These are phyloP conservation scores for Fusarium compactum DNA, from an alignment of 2,329 filamentous ascomycete species.

Conservation along the genomic window DNA sequence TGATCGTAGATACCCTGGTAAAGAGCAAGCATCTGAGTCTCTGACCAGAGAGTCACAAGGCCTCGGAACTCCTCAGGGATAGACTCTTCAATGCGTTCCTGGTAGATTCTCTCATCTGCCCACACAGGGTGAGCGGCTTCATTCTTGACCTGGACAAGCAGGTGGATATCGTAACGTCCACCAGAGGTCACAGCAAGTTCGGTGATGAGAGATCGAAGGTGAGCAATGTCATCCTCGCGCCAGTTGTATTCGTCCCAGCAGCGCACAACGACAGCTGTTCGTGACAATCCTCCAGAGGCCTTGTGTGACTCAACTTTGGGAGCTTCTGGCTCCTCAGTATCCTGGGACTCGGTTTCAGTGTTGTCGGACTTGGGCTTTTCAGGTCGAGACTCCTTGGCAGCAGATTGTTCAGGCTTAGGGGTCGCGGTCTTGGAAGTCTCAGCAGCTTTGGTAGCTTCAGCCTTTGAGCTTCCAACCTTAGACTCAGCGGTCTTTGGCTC, in stretches of 20 bases:
- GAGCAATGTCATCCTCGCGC: conserved; percentile 82
- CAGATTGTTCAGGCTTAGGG: conserved; percentile 1
- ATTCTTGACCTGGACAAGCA: conserved; percentile 86
- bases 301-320: conserved; percentile 9
- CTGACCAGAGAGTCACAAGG: conserved; percentile 92
- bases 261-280: conserved; percentile 82
- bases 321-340: neutral
- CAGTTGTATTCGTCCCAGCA: conserved; percentile 86
- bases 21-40: conserved; percentile 89
- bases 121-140: conserved; percentile 81
- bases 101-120: conserved; percentile 78
- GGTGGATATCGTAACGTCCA: conserved; percentile 86
- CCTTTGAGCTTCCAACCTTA: neutral
- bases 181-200: conserved; percentile 85
- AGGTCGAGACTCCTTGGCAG: conserved; percentile 4
- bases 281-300: conserved; percentile 41
- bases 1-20: conserved; percentile 90
- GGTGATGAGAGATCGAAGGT: conserved; percentile 84
- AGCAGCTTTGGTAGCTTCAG: conserved; percentile 5
- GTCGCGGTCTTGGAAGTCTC: conserved; percentile 9
- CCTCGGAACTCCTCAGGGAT: conserved; percentile 88
- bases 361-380: conserved; percentile 20
- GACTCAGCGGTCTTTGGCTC: neutral
- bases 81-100: conserved; percentile 73
- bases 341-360: conserved; percentile 8